Evolutionary conservation across 148 eudicot species (phyloP).

Genomic region (Camellia sinensis): DNA sequence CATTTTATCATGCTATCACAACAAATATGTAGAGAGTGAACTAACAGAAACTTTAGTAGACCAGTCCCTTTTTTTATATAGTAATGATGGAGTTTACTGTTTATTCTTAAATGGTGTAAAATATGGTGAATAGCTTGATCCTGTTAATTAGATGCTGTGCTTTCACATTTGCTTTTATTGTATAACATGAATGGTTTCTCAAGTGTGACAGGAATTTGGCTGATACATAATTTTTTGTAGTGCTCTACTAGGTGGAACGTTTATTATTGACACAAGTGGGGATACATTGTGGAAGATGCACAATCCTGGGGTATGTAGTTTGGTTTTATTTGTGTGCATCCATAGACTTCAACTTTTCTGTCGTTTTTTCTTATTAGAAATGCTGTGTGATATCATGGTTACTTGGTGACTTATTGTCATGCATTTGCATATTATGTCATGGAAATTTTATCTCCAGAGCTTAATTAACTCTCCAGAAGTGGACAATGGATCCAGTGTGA

Average conservation of each 20-base stretch:
- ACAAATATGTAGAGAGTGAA: no score
- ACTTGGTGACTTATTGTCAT: background rate
- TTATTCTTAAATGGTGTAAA: background rate
- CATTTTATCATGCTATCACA: no score
- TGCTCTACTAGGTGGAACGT: conserved; percentile 39
- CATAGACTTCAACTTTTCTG: background rate
- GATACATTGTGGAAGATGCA: conserved; percentile 50
- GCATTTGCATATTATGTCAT: background rate
- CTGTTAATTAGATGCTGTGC: no score
- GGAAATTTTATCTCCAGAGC: background rate
- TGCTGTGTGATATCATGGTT: background rate
- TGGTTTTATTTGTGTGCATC: background rate
- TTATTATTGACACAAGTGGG: conserved; percentile 37
- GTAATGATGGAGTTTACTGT: background rate
- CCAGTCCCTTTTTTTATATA: background rate
- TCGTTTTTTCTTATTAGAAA: background rate
- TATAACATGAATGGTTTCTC: background rate
- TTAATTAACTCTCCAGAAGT: background rate
- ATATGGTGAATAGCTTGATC: background rate
- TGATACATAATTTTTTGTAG: conserved; percentile 26
- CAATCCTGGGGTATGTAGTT: conserved; percentile 52
- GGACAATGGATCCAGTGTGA: background rate
- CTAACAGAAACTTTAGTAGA: background rate
- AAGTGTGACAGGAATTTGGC: background rate
- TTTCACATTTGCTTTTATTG: background rate